Conservation (phyloP, 345 rosid genomes). For the Syzygium jambos region DNA sequence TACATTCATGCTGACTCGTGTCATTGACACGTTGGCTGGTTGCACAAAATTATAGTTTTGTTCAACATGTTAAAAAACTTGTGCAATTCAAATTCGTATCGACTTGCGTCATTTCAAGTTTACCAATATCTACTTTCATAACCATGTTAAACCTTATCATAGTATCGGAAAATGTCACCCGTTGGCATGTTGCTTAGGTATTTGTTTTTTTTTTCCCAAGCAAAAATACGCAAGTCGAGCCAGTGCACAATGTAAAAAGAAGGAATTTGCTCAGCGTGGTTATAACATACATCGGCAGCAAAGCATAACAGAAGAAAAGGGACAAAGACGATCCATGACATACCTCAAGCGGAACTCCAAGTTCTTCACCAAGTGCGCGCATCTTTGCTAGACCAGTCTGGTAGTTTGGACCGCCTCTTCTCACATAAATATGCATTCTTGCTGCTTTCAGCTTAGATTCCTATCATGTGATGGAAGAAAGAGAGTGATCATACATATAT, state of each 20-base stretch:
- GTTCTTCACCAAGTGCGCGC: constrained; percentile 79
- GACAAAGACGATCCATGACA: neutral
- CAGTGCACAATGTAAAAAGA: neutral
- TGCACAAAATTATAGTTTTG: neutral
- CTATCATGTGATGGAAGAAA: constrained; percentile 14
- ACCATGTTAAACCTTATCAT: neutral
- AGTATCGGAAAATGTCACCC: neutral
- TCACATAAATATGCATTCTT: constrained; percentile 88
- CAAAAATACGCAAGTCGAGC: neutral
- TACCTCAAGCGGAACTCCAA: constrained; percentile 88
- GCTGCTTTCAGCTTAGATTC: constrained; percentile 85
- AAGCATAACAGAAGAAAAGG: neutral
- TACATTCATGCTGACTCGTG: neutral
- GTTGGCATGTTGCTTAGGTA: neutral
- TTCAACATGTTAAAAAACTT: neutral
- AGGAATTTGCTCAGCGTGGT: neutral
- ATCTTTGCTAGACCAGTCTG: constrained; percentile 84
- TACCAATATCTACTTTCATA: neutral
- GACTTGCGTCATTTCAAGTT: neutral
- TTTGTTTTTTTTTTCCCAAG: neutral
- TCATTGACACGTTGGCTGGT: neutral
- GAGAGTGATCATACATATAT: neutral
- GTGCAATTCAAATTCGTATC: neutral
- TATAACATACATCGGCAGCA: neutral
- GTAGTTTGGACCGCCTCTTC: constrained; percentile 96